Evolutionary conservation across 768 basidiomycete genomes (phyloP), one percentile per base, ranked within the genome.

Genomic region (Nevesoporus exiguus): DNA sequence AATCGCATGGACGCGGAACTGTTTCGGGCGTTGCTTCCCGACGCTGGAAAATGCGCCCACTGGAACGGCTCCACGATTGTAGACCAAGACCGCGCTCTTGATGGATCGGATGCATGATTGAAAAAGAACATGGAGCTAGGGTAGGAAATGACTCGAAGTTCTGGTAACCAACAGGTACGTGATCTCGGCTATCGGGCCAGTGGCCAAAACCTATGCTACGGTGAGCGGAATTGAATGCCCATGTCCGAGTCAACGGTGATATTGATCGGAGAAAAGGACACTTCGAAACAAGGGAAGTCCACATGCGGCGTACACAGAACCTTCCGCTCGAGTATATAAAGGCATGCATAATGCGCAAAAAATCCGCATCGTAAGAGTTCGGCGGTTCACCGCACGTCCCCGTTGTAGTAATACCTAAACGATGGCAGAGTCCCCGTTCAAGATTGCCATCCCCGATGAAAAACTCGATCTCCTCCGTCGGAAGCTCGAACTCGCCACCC

Each of bases 401-500:
- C 14, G 33, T 33, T 33, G 33, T 3, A 33, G 33, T 33, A 19
- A n/a, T 39, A 19, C 37, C 19, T 10, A 21, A 37, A 15, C 44
- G n/a, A 45, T 45, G 29, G 7, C 31, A 21, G 46, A 47, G 21
- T 30, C 58, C 7, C 67, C 76, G 0, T 86, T 83, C 76, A 72
- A 61, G 37, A 76, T 86, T 30, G 50, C 73, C 8, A 61, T 86
- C 11, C 52, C 81, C 0, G 78, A 80, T 37, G 63, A 63, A 1
- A 61, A 73, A 15, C 64, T 86, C 24, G 61, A 66, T 0, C 27
- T 67, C 13, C 73, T 85, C 13, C 65, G 65, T 7, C 60, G 65
- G 42, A 85, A 82, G 56, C 79, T 86, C 13, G 71, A 69, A 0
- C 71, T 80, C 19, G 63, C 76, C 0, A 69, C 63, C 1, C 73